Evolutionary conservation across 31 red algal species (phyloP).

Genomic region (Porphyra umbilicalis): DNA sequence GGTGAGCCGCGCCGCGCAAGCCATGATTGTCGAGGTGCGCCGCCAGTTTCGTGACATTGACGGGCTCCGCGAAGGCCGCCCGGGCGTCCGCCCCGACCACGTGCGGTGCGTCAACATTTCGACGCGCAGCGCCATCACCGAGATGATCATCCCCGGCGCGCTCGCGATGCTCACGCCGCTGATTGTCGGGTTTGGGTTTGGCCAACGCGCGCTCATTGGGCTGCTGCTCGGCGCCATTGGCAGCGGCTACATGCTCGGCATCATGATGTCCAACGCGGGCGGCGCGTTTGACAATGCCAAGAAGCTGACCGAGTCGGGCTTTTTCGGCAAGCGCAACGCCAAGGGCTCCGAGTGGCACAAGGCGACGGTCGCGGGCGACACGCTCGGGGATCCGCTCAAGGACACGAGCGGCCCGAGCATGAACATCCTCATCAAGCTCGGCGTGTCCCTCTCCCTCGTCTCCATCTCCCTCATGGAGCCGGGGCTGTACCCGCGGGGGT

Average conservation of each 20-base stretch:
- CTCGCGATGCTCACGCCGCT: constrained; percentile 42
- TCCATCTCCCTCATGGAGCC: constrained; percentile 9
- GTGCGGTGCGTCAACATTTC: constrained; percentile 18
- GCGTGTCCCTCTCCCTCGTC: constrained; percentile 38
- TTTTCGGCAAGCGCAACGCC: constrained; percentile 15
- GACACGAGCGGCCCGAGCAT: constrained; percentile 74
- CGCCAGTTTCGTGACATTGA: constrained; percentile 48
- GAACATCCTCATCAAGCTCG: constrained; percentile 70
- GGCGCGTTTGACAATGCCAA: constrained; percentile 59
- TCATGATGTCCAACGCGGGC: constrained; percentile 34
- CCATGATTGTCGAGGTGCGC: constrained; percentile 56
- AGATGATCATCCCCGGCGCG: constrained; percentile 41
- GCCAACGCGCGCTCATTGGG: constrained; percentile 32
- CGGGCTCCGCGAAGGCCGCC: constrained; percentile 37
- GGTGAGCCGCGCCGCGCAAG: constrained; percentile 43
- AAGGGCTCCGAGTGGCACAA: constrained; percentile 75
- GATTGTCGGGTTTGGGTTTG: constrained; percentile 64
- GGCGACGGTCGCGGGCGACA: constrained; percentile 66
- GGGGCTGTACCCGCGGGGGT: not conserved
- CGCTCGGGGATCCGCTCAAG: constrained; percentile 87
- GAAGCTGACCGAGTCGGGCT: constrained; percentile 57
- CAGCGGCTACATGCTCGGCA: constrained; percentile 38
- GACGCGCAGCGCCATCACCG: constrained; percentile 17
- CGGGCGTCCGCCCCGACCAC: constrained; percentile 32
- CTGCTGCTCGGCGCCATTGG: constrained; percentile 36